These are phyloP conservation scores for Colletotrichum sp. DNA, from an alignment of 2,329 filamentous ascomycete genomes.

Conservation along the genomic window DNA sequence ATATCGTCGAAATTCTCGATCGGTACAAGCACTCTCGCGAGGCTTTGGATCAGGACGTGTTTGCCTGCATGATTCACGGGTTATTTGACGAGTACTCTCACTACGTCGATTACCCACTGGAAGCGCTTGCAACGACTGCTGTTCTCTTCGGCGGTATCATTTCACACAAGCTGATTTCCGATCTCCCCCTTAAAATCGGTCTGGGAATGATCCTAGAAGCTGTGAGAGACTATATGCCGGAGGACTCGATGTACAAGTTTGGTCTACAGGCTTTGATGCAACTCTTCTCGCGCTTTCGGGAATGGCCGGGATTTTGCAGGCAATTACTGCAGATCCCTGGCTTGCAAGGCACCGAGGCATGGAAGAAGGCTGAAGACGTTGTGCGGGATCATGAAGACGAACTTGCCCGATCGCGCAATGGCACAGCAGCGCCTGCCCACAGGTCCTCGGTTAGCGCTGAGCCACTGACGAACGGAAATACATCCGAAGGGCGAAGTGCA, in stretches of 20 bases:
- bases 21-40: slow-evolving; percentile 88
- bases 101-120: slow-evolving; percentile 94
- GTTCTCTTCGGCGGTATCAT: slow-evolving; percentile 97
- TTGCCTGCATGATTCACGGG: slow-evolving; percentile 98
- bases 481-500: slow-evolving; percentile 63
- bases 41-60: slow-evolving; percentile 87
- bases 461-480: slow-evolving; percentile 70
- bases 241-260: slow-evolving; percentile 97
- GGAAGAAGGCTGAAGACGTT: slow-evolving; percentile 81
- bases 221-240: slow-evolving; percentile 81
- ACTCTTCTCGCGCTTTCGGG: slow-evolving; percentile 78
- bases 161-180: slow-evolving; percentile 87
- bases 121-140: slow-evolving; percentile 92
- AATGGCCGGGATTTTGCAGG: slow-evolving; percentile 96
- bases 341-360: slow-evolving; percentile 84
- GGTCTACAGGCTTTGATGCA: slow-evolving; percentile 94
- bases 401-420: slow-evolving; percentile 59
- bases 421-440: slow-evolving; percentile 40
- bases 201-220: slow-evolving; percentile 98
- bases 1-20: slow-evolving; percentile 84
- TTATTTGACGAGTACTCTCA: slow-evolving; percentile 97
- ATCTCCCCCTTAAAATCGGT: slow-evolving; percentile 90
- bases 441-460: slow-evolving; percentile 47
- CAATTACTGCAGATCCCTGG: slow-evolving; percentile 82
- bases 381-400: slow-evolving; percentile 72